phyloP scores from a whole-genome alignment of 768 basidiomycete genomes.

The Chlorophyllum brunneum region DNA sequence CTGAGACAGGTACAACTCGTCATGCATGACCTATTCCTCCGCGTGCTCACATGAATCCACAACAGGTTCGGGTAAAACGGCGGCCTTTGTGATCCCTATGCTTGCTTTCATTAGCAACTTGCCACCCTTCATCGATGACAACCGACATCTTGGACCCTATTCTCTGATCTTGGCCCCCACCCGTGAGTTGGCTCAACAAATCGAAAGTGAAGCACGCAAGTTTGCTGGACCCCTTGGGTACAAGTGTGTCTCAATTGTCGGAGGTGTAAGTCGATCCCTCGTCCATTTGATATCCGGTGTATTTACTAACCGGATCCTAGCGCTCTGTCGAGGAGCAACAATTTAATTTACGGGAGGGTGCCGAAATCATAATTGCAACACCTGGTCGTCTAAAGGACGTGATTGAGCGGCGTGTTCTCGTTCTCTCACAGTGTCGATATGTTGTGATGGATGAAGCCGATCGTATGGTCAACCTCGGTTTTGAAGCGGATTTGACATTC shows the following conservation, averaged over 20 bases:
- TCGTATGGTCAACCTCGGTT: conserved; percentile 97
- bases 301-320: conserved; percentile 28
- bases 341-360: conserved; percentile 96
- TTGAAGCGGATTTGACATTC: conserved; percentile 90
- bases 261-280: conserved; percentile 61
- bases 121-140: conserved; percentile 87
- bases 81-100: conserved; percentile 98
- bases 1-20: conserved; percentile 81
- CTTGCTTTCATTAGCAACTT: conserved; percentile 87
- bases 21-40: neutral
- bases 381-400: conserved; percentile 98
- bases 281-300: neutral
- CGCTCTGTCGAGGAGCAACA: conserved; percentile 96
- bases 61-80: conserved; percentile 96
- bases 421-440: conserved; percentile 95
- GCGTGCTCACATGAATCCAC: neutral
- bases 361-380: conserved; percentile 97
- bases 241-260: conserved; percentile 96
- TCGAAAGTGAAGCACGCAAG: conserved; percentile 88
- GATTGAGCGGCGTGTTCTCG: conserved; percentile 92
- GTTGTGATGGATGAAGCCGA: conserved; percentile 99
- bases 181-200: conserved; percentile 98
- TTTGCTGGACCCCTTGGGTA: conserved; percentile 90
- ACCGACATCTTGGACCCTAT: conserved; percentile 90
- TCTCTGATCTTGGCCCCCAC: conserved; percentile 93